Percentiles rank a stretch among this genome's conserved stretches.
These are phyloP conservation scores for Otatea glauca DNA, from an alignment of 176 grass and related monocot species.

Conservation along the genomic window DNA sequence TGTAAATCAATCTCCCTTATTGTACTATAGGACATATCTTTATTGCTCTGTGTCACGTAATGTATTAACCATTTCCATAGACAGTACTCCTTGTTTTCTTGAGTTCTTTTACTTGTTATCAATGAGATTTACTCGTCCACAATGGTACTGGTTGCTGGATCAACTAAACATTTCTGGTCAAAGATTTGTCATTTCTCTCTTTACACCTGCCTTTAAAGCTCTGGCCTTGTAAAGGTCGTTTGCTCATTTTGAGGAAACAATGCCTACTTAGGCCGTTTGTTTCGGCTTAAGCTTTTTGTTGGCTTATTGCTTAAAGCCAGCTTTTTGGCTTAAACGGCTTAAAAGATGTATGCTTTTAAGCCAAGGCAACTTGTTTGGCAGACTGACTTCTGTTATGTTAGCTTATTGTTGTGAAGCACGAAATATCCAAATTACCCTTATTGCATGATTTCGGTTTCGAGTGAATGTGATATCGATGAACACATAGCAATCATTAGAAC, in stretches of 20 bases:
- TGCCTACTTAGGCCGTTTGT: constrained; percentile 4
- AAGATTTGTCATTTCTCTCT: constrained; percentile 42
- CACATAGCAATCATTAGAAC: too few species aligned
- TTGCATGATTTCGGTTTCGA: too few species aligned
- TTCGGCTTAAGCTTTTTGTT: too few species aligned
- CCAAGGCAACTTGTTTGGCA: too few species aligned
- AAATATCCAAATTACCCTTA: too few species aligned
- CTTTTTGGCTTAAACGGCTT: too few species aligned
- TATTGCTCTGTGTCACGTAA: constrained; percentile 23
- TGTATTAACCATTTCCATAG: constrained; percentile 14
- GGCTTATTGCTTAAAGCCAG: too few species aligned
- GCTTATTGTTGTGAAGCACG: too few species aligned
- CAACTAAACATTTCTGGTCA: constrained; percentile 43
- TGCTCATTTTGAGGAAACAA: constrained; percentile 56
- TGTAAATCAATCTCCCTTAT: not conserved
- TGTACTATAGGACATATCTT: constrained; percentile 1
- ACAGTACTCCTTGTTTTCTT: constrained; percentile 26
- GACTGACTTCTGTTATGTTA: too few species aligned
- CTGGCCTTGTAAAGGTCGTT: constrained; percentile 46
- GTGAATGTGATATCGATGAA: too few species aligned
- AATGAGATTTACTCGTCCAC: constrained; percentile 37
- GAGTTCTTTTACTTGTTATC: constrained; percentile 44
- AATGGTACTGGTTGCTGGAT: constrained; percentile 33
- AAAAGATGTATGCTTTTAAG: too few species aligned
- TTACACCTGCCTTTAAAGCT: constrained; percentile 45